These are phyloP conservation scores for Tuber melanosporum DNA, from an alignment of 495 filamentous ascomycete genomes.

Conservation along the genomic window DNA sequence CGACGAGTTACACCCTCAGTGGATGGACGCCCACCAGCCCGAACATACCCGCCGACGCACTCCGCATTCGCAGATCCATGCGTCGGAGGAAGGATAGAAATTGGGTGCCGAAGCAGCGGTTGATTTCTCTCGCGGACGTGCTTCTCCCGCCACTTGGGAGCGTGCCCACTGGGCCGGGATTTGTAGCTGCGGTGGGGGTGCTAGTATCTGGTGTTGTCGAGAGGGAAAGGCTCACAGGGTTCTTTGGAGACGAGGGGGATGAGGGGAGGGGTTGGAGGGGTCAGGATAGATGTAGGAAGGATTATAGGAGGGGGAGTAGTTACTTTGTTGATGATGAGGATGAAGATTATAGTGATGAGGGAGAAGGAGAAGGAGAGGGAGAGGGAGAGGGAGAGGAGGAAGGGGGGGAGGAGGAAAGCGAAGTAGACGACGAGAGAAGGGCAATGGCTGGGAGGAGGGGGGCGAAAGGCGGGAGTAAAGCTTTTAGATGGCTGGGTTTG, in stretches of 20 bases:
- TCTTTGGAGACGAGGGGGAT: slow-evolving; percentile 10
- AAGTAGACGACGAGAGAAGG: slow-evolving; percentile 16
- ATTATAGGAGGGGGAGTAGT: slow-evolving; percentile 15
- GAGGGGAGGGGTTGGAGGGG: slow-evolving; percentile 4
- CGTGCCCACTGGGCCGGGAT: slow-evolving; percentile 2
- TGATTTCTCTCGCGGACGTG: slow-evolving; percentile 25
- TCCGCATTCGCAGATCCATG: slow-evolving; percentile 12
- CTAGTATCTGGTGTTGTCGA: slow-evolving; percentile 11
- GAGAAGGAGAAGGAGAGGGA: slow-evolving; percentile 13
- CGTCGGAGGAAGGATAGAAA: slow-evolving; percentile 11
- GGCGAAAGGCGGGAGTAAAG: slow-evolving; percentile 33
- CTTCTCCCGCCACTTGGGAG: slow-evolving; percentile 25
- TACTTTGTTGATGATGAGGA: slow-evolving; percentile 31
- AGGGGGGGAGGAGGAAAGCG: slow-evolving; percentile 25
- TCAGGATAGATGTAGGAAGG: slow-evolving; percentile 2
- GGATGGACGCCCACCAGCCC: slow-evolving; percentile 24
- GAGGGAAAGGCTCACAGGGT: slow-evolving; percentile 26
- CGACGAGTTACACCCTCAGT: slow-evolving; percentile 27
- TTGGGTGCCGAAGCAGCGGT: slow-evolving; percentile 20
- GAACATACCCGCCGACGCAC: slow-evolving; percentile 2
- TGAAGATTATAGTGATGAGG: slow-evolving; percentile 19
- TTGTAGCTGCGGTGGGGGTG: slow-evolving; percentile 21
- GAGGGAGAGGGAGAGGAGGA: slow-evolving; percentile 17
- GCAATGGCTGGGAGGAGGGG: slow-evolving; percentile 14
- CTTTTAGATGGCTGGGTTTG: slow-evolving; percentile 33